Percentiles rank a stretch among this genome's conserved stretches.
These are phyloP conservation scores for Chloris gayana DNA, from an alignment of 176 grass and related monocot genomes.

Conservation along the genomic window DNA sequence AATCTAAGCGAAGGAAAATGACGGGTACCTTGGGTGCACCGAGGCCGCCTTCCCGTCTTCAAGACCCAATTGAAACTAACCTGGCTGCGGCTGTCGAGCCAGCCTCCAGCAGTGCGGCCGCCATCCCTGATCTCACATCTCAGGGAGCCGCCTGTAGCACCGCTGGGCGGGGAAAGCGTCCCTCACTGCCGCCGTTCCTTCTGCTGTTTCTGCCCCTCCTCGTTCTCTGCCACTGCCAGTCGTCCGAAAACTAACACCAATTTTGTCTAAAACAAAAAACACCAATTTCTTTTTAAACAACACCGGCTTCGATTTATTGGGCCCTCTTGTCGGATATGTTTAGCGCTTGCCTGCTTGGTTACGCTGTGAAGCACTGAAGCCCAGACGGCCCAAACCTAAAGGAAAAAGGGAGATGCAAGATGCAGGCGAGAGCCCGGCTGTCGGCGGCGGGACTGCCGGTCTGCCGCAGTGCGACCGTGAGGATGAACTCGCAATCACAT, in stretches of 20 bases:
- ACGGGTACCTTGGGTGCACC: neutral
- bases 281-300: too few species aligned
- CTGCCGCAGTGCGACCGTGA: neutral
- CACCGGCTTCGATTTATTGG: neutral
- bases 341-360: neutral
- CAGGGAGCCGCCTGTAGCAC: constrained; percentile 2
- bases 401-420: neutral
- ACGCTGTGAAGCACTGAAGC: too few species aligned
- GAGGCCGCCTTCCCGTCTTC: neutral
- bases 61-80: neutral
- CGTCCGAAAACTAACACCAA: neutral
- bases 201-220: neutral
- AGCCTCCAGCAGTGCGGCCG: too few species aligned
- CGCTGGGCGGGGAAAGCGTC: neutral
- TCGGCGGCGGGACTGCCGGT: neutral
- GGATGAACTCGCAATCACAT: neutral
- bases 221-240: neutral
- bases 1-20: neutral
- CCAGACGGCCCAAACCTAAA: neutral
- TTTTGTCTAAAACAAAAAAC: too few species aligned
- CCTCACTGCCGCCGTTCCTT: neutral
- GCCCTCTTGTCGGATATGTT: neutral
- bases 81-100: neutral
- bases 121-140: neutral
- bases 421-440: neutral